Evolutionary conservation across 768 basidiomycete species (phyloP).

Genomic region (Lactarius indigo): DNA sequence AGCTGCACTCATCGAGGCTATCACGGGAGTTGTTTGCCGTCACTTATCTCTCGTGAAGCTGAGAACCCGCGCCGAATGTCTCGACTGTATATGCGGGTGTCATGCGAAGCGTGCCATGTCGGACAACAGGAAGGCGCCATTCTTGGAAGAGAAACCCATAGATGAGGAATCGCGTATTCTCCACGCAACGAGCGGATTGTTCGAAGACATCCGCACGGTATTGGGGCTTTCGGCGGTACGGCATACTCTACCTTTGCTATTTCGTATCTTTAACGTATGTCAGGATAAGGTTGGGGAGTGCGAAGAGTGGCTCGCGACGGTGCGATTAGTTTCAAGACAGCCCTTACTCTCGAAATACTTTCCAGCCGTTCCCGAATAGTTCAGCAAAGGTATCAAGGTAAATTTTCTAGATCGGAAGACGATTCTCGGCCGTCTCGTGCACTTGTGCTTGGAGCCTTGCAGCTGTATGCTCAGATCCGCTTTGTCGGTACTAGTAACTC

Average conservation of each 20-base stretch:
- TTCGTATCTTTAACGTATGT: neutral
- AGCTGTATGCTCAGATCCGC: neutral
- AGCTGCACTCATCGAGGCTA: conserved; percentile 21
- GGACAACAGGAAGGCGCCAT: neutral
- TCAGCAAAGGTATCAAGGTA: neutral
- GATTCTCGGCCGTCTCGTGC: neutral
- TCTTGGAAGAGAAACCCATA: neutral
- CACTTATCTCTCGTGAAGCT: neutral
- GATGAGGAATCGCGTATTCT: neutral
- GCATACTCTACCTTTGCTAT: neutral
- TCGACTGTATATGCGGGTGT: neutral
- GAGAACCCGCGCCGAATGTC: neutral
- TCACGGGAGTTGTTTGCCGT: conserved; percentile 4
- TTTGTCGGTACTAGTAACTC: neutral
- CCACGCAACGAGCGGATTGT: neutral
- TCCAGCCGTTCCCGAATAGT: neutral
- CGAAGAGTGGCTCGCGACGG: conserved; percentile 9
- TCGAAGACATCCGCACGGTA: conserved; percentile 14
- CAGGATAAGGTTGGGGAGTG: conserved; percentile 12
- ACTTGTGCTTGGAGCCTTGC: neutral
- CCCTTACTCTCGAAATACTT: conserved; percentile 17
- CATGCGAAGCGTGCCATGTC: neutral
- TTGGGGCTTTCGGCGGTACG: conserved; percentile 16
- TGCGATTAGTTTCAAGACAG: neutral
- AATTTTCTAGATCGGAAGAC: neutral